A percentile compares a stretch with the other conserved stretches of the same genome.
phyloP scores from a whole-genome alignment of 164 flowering plant genomes.

The Nymphaea thermarum region DNA sequence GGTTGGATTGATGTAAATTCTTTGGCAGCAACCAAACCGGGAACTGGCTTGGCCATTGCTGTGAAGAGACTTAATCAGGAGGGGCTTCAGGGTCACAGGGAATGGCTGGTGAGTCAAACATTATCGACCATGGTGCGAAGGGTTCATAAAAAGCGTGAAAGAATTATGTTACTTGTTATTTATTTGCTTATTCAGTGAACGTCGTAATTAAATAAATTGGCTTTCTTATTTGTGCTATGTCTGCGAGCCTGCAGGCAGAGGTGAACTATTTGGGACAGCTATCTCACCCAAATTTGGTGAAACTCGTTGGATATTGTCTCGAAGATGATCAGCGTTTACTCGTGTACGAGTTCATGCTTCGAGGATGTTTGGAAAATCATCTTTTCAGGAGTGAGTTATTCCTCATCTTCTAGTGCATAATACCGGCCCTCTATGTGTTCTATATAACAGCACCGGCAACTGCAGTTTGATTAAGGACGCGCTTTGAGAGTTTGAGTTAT shows the following conservation, averaged over 20 bases:
- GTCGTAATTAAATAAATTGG: neutral
- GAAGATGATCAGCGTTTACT: constrained; percentile 77
- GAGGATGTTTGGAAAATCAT: constrained; percentile 83
- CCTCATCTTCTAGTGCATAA: neutral
- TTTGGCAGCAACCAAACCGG: constrained; percentile 49
- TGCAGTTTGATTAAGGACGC: too few species aligned
- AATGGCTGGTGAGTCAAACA: constrained; percentile 68
- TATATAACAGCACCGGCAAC: too few species aligned
- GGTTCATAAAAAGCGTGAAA: neutral
- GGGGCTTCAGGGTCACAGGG: constrained; percentile 65
- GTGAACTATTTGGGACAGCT: constrained; percentile 69
- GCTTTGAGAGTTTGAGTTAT: too few species aligned
- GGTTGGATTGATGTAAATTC: constrained; percentile 78
- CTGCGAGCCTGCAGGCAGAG: constrained; percentile 41
- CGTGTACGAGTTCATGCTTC: constrained; percentile 76
- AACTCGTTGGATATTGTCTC: constrained; percentile 62
- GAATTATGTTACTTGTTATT: neutral
- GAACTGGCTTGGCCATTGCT: constrained; percentile 65
- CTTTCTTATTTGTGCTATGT: constrained; percentile 3
- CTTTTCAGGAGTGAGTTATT: constrained; percentile 60
- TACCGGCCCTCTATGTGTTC: too few species aligned
- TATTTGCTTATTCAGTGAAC: neutral
- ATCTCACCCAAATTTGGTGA: constrained; percentile 72
- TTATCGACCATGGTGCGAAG: too few species aligned
- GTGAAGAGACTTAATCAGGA: constrained; percentile 76